Base-by-base conservation (phyloP, 805 yeast species). In the Ogataea salicorniae region DNA sequence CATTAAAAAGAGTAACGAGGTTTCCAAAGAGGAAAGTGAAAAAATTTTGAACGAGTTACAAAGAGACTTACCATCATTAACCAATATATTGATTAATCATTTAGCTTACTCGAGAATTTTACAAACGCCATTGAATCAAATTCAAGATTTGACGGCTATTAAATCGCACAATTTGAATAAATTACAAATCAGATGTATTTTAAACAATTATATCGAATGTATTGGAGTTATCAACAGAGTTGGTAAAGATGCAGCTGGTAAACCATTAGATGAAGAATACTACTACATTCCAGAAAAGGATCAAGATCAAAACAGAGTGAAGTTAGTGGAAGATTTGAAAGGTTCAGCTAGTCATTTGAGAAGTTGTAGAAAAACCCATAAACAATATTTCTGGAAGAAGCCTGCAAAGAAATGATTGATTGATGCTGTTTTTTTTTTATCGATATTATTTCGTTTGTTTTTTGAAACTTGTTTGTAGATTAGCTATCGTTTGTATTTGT, bases 191-290 rank as follows among this genome's bases (percentile, higher is more conserved):
- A 69, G 78, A 47, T 70, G 74, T 22, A 54, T 78, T 6, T 58
- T 78, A 33, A 65, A 67, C 8, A 67, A 73, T 34, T 64, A 69
- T 39, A 68, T 80, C 36, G 53, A 49, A n/a, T 84, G 92, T 58
- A 76, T 92, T 49, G 98, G 98, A n/a, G 84, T 86, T 11, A 91
- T 94, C 50, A 79, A 81, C 59, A 84, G 98, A 65, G 75, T 77
- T 49, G 97, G 97, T 42, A 91, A 90, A 64, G 99, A 94, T 67
- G 97, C 98, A 3, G 95, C 97, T 2, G 99, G 98, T 11, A 89
- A 90, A 64, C 87, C 87, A 4, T 73, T 94, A 52, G 98, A 92
- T 55, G 95, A 89, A 63, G 97, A 94, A 63, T 94, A 88, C 62
- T 94, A 90, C 66, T 94, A 94, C 62, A 81, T 83, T 48, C 82